These are phyloP conservation scores for Schoenoplectus tabernaemontani DNA, from an alignment of 202 grass and related monocot species.

Conservation along the genomic window DNA sequence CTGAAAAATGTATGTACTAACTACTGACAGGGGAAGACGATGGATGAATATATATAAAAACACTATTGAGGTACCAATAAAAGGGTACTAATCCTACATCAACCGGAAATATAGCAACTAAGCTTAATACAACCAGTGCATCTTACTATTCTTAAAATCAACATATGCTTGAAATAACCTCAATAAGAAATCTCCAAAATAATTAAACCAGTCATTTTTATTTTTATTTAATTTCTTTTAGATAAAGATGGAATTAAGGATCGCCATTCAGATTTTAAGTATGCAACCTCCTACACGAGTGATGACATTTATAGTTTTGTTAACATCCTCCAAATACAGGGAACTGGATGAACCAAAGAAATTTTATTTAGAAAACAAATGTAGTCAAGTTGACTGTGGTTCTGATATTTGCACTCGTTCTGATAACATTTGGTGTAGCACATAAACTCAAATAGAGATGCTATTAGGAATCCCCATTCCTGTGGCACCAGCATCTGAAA, in stretches of 20 bases:
- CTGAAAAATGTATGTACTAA: neutral
- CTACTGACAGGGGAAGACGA: no score
- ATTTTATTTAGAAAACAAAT: neutral
- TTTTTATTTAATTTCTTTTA: neutral
- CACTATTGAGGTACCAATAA: neutral
- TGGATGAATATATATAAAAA: no score
- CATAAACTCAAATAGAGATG: constrained; percentile 36
- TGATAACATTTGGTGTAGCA: neutral
- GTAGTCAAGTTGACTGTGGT: neutral
- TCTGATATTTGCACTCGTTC: neutral
- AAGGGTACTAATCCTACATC: neutral
- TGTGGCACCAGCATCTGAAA: constrained; percentile 40
- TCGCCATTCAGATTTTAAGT: neutral
- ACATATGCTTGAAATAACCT: no score
- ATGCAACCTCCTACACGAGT: no score
- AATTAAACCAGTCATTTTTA: neutral
- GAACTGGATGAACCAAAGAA: neutral
- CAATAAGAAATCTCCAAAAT: neutral
- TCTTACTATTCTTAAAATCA: neutral
- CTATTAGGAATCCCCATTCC: constrained; percentile 71
- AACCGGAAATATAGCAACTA: neutral
- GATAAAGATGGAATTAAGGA: neutral
- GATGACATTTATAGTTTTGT: neutral
- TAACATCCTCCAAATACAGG: neutral
- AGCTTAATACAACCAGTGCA: neutral